Conservation (phyloP, 2,329 filamentous ascomycete genomes). For the Aureobasidium sp. region DNA sequence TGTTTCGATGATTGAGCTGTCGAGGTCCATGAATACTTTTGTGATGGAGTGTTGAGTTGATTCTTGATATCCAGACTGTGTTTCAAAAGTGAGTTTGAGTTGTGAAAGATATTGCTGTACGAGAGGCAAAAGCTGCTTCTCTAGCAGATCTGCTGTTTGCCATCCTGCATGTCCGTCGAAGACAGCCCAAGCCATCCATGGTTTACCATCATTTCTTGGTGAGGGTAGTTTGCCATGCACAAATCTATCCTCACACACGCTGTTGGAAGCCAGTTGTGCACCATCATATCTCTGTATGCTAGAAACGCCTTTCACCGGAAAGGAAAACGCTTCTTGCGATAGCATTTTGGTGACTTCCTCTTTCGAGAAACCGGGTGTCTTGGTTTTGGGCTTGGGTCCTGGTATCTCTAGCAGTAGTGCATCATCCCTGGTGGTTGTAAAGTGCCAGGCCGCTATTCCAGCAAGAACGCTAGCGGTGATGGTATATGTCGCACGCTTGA, state of each 20-base stretch:
- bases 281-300: background rate
- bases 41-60: conserved; percentile 30
- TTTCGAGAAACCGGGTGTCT: background rate
- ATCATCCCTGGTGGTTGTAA: background rate
- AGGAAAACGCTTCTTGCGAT: background rate
- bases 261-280: conserved; percentile 10
- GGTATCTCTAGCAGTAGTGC: background rate
- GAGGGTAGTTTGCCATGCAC: background rate
- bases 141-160: conserved; percentile 23
- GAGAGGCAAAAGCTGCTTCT: conserved; percentile 18
- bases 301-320: background rate
- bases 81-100: conserved; percentile 18
- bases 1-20: conserved; percentile 28
- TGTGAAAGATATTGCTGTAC: conserved; percentile 19
- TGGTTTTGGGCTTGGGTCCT: background rate
- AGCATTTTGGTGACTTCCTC: background rate
- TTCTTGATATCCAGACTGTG: conserved; percentile 22
- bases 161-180: conserved; percentile 36
- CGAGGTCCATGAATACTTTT: conserved; percentile 32
- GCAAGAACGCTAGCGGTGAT: background rate
- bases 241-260: conserved; percentile 11
- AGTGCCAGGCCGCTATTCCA: background rate
- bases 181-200: conserved; percentile 31
- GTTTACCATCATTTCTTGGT: background rate
- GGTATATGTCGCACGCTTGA: background rate